Evolutionary conservation across 371 early-diverging fungal species (phyloP).

Genomic region (Lichtheimia ramosa): DNA sequence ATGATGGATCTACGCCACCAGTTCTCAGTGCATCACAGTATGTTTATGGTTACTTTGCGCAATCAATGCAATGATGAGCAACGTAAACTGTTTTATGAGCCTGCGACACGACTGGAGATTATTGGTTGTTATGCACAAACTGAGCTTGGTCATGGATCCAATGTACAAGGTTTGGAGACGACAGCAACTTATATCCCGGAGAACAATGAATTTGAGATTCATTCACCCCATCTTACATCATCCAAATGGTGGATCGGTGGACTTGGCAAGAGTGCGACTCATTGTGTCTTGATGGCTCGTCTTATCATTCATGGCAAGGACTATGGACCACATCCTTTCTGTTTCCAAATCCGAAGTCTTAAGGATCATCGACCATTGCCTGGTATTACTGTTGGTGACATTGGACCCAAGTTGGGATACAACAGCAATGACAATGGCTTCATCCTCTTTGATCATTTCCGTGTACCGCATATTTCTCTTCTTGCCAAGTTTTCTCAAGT

Average conservation of each 20-base stretch:
- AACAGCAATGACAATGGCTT: constrained; percentile 86
- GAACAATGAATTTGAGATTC: constrained; percentile 82
- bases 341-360: constrained; percentile 81
- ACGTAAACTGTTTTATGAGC: constrained; percentile 69
- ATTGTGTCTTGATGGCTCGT: constrained; percentile 86
- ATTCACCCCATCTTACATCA: constrained; percentile 80
- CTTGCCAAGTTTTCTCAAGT: constrained; percentile 79
- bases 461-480: constrained; percentile 79
- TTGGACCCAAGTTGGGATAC: constrained; percentile 88
- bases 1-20: too few relatives aligned
- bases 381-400: constrained; percentile 86
- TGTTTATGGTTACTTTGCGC: constrained; percentile 79
- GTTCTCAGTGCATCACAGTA: constrained; percentile 57
- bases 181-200: constrained; percentile 82
- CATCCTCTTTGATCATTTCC: constrained; percentile 72
- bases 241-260: constrained; percentile 94
- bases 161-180: constrained; percentile 87
- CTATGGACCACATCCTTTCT: constrained; percentile 82
- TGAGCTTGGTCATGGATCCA: constrained; percentile 79
- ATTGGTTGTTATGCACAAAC: constrained; percentile 89
- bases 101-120: constrained; percentile 72
- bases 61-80: constrained; percentile 80
- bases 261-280: constrained; percentile 65
- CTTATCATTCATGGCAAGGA: constrained; percentile 77
- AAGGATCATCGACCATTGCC: constrained; percentile 72